Evolutionary conservation across 768 basidiomycete species (phyloP).

Genomic region (Pulveroboletus frians): DNA sequence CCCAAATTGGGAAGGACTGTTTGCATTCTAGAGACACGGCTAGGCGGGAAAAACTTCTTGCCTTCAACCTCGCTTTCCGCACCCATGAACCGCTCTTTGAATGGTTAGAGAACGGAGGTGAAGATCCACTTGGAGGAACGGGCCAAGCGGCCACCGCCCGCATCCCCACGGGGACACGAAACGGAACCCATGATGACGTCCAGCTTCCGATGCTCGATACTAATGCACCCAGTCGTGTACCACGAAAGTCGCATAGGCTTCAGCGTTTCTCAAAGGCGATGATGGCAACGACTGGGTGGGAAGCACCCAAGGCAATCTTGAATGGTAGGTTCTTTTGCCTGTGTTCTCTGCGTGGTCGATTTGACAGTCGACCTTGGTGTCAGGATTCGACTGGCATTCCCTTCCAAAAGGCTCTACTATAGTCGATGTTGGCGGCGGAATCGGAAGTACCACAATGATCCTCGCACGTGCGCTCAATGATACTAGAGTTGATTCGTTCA

Average conservation of each 20-base stretch:
- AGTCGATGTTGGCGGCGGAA: slow-evolving; percentile 68
- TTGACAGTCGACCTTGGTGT: neutral
- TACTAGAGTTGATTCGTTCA: neutral
- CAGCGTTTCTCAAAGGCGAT: slow-evolving; percentile 73
- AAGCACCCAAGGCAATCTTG: slow-evolving; percentile 54
- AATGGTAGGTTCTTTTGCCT: slow-evolving; percentile 37
- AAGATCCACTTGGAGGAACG: slow-evolving; percentile 24
- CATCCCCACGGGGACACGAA: neutral
- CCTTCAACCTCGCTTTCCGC: slow-evolving; percentile 70
- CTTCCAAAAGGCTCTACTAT: slow-evolving; percentile 48
- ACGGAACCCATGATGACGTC: neutral
- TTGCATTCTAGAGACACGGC: neutral
- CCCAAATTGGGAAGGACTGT: neutral
- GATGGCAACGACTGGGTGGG: slow-evolving; percentile 69
- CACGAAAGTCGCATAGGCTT: slow-evolving; percentile 46
- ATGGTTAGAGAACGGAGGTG: slow-evolving; percentile 63
- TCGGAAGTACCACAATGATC: slow-evolving; percentile 48
- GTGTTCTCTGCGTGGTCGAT: neutral
- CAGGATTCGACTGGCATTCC: slow-evolving; percentile 56
- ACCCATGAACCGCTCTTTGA: slow-evolving; percentile 54
- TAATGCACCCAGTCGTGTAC: neutral
- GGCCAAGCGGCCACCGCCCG: slow-evolving; percentile 16
- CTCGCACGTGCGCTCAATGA: slow-evolving; percentile 36
- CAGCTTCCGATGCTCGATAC: neutral
- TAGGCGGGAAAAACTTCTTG: slow-evolving; percentile 32